Evolutionary conservation across 768 basidiomycete species (phyloP).

Genomic region (Psilocybe sp.): DNA sequence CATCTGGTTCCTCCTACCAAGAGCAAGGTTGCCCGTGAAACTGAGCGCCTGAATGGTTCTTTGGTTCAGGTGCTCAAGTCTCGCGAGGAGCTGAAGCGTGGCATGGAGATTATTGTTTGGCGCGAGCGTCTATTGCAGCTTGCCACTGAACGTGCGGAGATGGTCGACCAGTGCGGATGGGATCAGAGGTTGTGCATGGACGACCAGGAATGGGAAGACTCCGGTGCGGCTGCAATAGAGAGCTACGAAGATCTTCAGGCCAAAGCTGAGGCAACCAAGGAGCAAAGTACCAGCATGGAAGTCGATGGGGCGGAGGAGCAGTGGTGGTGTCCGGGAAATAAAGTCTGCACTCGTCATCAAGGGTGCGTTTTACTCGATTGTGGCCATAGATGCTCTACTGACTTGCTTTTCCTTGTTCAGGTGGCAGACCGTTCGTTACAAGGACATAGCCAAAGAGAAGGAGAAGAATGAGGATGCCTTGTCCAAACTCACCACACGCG

Average conservation of each 20-base stretch:
- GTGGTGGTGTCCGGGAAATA: conserved; percentile 81
- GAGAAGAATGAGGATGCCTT: conserved; percentile 71
- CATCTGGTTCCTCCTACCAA: conserved; percentile 30
- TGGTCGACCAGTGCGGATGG: conserved; percentile 80
- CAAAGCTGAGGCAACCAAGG: conserved; percentile 29
- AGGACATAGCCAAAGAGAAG: conserved; percentile 73
- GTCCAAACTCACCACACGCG: conserved; percentile 63
- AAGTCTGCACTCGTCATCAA: conserved; percentile 74
- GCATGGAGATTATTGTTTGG: conserved; percentile 69
- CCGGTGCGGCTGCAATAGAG: conserved; percentile 63
- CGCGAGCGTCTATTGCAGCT: conserved; percentile 66
- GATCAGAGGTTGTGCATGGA: conserved; percentile 82
- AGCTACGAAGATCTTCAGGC: conserved; percentile 53
- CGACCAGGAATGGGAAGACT: conserved; percentile 77
- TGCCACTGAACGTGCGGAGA: conserved; percentile 63
- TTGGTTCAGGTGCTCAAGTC: conserved; percentile 58
- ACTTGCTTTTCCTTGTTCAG: conserved; percentile 33
- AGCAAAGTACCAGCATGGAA: conserved; percentile 37
- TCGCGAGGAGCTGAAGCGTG: conserved; percentile 63
- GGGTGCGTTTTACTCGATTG: conserved; percentile 44
- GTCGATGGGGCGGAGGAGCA: conserved; percentile 46
- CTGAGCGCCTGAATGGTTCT: conserved; percentile 47
- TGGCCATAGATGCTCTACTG: conserved; percentile 8
- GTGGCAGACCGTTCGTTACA: conserved; percentile 76
- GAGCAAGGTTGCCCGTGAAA: conserved; percentile 53